These are phyloP conservation scores for Schwanniomyces polymorphus DNA, from an alignment of 805 yeast species.

Conservation along the genomic window DNA sequence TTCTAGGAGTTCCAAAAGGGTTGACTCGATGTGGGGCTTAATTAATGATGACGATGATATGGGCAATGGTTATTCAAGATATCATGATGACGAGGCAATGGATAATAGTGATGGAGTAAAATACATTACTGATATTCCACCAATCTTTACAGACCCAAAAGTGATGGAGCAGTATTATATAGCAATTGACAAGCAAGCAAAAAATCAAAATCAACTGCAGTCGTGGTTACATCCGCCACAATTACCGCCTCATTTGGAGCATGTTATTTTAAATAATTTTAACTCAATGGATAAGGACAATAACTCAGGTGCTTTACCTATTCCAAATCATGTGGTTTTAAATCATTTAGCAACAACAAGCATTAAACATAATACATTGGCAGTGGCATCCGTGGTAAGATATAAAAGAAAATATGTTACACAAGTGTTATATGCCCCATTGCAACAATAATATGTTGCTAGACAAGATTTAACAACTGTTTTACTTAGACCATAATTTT, in stretches of 20 bases:
- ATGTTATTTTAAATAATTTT: slow-evolving; percentile 81
- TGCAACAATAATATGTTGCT: slow-evolving; percentile 40
- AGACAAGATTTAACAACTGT: not conserved
- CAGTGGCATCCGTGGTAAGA: slow-evolving; percentile 89
- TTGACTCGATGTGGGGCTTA: slow-evolving; percentile 63
- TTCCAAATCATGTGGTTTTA: slow-evolving; percentile 92
- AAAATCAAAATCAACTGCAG: slow-evolving; percentile 54
- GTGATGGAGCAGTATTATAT: slow-evolving; percentile 85
- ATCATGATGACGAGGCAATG: slow-evolving; percentile 57
- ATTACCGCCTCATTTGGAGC: slow-evolving; percentile 94
- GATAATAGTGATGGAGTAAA: slow-evolving; percentile 19
- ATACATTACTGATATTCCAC: slow-evolving; percentile 72
- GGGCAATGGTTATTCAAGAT: slow-evolving; percentile 79
- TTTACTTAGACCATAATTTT: not conserved
- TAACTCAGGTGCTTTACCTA: slow-evolving; percentile 84
- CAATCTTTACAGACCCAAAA: slow-evolving; percentile 80
- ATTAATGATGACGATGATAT: slow-evolving; percentile 74
- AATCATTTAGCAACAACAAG: slow-evolving; percentile 96
- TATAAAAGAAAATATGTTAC: slow-evolving; percentile 88
- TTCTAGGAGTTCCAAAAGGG: slow-evolving; percentile 31
- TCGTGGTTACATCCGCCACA: slow-evolving; percentile 90
- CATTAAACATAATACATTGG: slow-evolving; percentile 88
- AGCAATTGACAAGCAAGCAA: slow-evolving; percentile 71
- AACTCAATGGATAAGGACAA: slow-evolving; percentile 64
- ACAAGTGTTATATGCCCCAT: slow-evolving; percentile 87